phyloP scores from a whole-genome alignment of 371 early-diverging fungal species.

The Rozella allomycis region DNA sequence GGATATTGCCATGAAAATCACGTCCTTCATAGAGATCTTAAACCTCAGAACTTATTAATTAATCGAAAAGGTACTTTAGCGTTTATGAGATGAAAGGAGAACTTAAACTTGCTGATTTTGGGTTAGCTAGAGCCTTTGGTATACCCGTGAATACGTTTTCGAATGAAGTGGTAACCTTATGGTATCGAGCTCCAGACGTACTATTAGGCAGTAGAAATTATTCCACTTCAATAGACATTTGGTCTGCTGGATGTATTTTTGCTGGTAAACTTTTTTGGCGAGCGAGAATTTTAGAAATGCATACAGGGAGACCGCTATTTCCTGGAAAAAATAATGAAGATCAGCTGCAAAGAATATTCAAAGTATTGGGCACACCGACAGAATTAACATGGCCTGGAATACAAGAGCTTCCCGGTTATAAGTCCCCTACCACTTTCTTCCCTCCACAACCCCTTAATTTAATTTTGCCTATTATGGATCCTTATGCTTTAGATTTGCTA shows the following conservation, averaged over 20 bases:
- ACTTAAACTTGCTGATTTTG: constrained; percentile 84
- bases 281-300: too few relatives aligned
- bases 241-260: constrained; percentile 97
- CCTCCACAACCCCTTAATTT: constrained; percentile 38
- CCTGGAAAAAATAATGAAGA: constrained; percentile 82
- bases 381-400: constrained; percentile 68
- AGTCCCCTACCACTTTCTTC: constrained; percentile 39
- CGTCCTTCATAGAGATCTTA: constrained; percentile 91
- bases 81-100: constrained; percentile 53
- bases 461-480: constrained; percentile 51
- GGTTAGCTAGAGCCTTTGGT: constrained; percentile 85
- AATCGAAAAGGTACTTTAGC: too few relatives aligned
- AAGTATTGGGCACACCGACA: constrained; percentile 60
- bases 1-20: constrained; percentile 84
- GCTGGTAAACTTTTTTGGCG: too few relatives aligned
- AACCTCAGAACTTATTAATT: constrained; percentile 86
- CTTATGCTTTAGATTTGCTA: constrained; percentile 47
- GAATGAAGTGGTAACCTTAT: constrained; percentile 59
- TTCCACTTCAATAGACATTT: constrained; percentile 92
- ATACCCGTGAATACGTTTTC: constrained; percentile 80
- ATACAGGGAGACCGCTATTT: constrained; percentile 75
- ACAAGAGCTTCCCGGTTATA: constrained; percentile 41
- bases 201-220: constrained; percentile 86
- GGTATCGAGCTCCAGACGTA: constrained; percentile 94
- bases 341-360: constrained; percentile 68